phyloP scores from a whole-genome alignment of 169 alveolate genomes.

The Plasmodium cynomolgi region DNA sequence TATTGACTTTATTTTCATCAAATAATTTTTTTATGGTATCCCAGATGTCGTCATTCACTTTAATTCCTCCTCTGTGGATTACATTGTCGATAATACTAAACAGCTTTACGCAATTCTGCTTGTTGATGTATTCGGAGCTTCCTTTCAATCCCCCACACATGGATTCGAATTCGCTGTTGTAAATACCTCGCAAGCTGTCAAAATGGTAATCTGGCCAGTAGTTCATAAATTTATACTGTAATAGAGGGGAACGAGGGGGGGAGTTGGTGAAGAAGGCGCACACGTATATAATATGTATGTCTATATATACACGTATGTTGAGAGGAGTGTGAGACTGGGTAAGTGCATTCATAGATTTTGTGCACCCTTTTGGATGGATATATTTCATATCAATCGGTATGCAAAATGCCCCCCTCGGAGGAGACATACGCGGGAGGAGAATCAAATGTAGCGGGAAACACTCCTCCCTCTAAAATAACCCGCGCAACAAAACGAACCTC shows the following conservation, averaged over 20 bases:
- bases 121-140: not conserved
- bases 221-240: not conserved
- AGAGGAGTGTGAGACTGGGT: no score
- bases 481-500: not conserved
- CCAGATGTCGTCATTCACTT: not conserved
- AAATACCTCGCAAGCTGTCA: not conserved
- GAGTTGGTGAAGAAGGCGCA: not conserved
- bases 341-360: no score
- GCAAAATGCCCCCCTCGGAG: not conserved
- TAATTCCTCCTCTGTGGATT: not conserved
- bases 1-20: no score
- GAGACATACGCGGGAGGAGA: not conserved
- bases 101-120: not conserved
- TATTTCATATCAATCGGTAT: no score
- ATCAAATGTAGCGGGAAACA: not conserved
- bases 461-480: not conserved
- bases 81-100: conserved; percentile 3
- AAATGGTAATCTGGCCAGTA: conserved; percentile 6
- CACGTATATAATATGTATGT: not conserved
- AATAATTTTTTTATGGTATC: no score
- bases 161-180: not conserved
- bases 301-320: not conserved
- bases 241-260: not conserved
- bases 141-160: not conserved
- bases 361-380: no score